phyloP scores from a whole-genome alignment of 176 grass and related monocot genomes.

The Alopecurus myosuroides region DNA sequence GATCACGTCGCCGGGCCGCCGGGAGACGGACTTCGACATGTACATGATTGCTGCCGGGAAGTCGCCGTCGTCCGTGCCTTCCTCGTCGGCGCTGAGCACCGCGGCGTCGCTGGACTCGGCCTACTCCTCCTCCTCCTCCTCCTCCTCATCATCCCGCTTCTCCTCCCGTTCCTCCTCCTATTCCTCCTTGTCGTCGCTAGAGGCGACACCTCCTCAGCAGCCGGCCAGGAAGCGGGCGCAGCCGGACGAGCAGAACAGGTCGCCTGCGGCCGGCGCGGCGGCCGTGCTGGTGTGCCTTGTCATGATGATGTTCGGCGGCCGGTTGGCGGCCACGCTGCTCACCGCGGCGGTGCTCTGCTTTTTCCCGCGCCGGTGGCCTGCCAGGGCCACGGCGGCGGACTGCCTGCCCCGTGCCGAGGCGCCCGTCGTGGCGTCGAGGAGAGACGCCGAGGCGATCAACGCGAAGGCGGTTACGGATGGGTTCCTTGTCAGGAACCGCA shows the following conservation, averaged over 20 bases:
- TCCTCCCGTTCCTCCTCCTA: background rate
- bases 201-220: background rate
- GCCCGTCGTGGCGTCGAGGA: background rate
- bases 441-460: background rate
- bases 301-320: constrained; percentile 42
- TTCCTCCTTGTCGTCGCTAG: background rate
- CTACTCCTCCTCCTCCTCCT: background rate
- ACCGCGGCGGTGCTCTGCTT: constrained; percentile 37
- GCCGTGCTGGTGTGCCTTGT: constrained; percentile 38
- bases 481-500: constrained; percentile 19
- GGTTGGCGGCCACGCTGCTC: constrained; percentile 35
- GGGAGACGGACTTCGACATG: background rate
- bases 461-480: constrained; percentile 16
- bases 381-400: background rate
- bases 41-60: background rate
- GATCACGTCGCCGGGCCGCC: background rate
- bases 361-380: background rate
- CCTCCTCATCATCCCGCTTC: background rate
- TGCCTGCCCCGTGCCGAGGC: too few relatives aligned
- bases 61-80: background rate
- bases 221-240: background rate
- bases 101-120: background rate
- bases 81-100: constrained; percentile 4
- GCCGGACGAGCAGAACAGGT: background rate
- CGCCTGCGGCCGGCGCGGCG: background rate